Conservation (phyloP, 75 land plant species). For the Gnetum montanum region DNA sequence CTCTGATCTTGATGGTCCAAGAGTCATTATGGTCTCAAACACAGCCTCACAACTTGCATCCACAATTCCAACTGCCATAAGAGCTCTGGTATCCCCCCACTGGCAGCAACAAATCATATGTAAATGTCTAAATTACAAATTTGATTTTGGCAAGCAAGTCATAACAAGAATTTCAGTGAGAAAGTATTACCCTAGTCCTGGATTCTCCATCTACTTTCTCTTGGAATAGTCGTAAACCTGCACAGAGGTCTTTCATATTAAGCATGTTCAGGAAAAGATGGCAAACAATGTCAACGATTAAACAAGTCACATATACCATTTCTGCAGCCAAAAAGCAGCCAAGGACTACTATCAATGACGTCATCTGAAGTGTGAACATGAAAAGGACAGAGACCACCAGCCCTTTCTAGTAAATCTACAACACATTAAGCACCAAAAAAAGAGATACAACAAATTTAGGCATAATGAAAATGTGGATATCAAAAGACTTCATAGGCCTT, state of each 20-base stretch:
- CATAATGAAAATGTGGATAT: neutral
- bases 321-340: slow-evolving; percentile 86
- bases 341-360: slow-evolving; percentile 59
- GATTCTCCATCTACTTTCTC: slow-evolving; percentile 60
- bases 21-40: slow-evolving; percentile 76
- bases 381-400: slow-evolving; percentile 9
- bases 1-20: slow-evolving; percentile 88
- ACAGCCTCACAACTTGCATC: slow-evolving; percentile 75
- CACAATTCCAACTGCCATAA: slow-evolving; percentile 90
- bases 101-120: no score
- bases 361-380: slow-evolving; percentile 20
- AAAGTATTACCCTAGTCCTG: slow-evolving; percentile 26
- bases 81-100: slow-evolving; percentile 76
- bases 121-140: no score
- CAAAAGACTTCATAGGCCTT: neutral
- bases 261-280: neutral
- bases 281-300: neutral
- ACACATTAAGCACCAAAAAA: neutral
- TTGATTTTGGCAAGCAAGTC: no score
- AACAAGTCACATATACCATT: slow-evolving; percentile 78
- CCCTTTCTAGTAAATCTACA: slow-evolving; percentile 27
- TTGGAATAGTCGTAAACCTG: slow-evolving; percentile 81
- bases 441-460: neutral
- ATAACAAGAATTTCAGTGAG: no score
- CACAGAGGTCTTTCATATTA: neutral